Percentiles rank a stretch among this genome's conserved stretches.
These are phyloP conservation scores for Verruconis gallopava DNA, from an alignment of 2,329 filamentous ascomycete species.

Conservation along the genomic window DNA sequence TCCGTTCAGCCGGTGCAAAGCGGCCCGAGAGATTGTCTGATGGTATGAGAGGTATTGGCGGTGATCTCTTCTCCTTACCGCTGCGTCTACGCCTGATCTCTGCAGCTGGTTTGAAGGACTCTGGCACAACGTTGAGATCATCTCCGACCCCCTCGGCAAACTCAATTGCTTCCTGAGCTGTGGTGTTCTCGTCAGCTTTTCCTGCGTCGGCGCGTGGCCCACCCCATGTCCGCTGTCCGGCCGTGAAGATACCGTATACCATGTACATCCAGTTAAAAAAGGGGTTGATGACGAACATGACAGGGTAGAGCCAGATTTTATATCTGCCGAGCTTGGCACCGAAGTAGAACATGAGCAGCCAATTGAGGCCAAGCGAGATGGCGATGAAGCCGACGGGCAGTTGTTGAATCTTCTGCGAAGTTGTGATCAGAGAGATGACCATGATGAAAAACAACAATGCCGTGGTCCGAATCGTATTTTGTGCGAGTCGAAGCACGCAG, in stretches of 20 bases:
- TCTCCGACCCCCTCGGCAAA: conserved; percentile 67
- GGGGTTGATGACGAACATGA: conserved; percentile 92
- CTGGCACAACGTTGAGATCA: conserved; percentile 78
- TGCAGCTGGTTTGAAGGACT: conserved; percentile 55
- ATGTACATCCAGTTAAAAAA: conserved; percentile 99
- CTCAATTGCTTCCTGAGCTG: conserved; percentile 72
- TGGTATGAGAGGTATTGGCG: conserved; percentile 51
- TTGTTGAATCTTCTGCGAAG: conserved; percentile 62
- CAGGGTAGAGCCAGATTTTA: conserved; percentile 87
- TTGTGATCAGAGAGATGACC: conserved; percentile 73
- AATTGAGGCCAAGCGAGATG: conserved; percentile 85
- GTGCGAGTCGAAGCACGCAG: conserved; percentile 77
- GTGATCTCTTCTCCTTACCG: neutral
- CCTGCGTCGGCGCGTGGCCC: conserved; percentile 84
- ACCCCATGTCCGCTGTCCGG: conserved; percentile 89
- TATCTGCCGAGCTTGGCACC: conserved; percentile 73
- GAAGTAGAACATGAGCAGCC: conserved; percentile 93
- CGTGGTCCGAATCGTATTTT: conserved; percentile 92
- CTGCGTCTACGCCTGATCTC: conserved; percentile 28
- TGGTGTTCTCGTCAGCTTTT: conserved; percentile 60
- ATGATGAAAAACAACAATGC: conserved; percentile 90
- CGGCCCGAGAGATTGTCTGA: conserved; percentile 63
- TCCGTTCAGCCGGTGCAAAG: conserved; percentile 58
- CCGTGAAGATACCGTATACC: conserved; percentile 92
- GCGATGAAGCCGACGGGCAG: conserved; percentile 88